A percentile compares a stretch with the other conserved stretches of the same genome.
phyloP scores from a whole-genome alignment of 1,284 basidiomycete genomes.

The Boletus sp. region DNA sequence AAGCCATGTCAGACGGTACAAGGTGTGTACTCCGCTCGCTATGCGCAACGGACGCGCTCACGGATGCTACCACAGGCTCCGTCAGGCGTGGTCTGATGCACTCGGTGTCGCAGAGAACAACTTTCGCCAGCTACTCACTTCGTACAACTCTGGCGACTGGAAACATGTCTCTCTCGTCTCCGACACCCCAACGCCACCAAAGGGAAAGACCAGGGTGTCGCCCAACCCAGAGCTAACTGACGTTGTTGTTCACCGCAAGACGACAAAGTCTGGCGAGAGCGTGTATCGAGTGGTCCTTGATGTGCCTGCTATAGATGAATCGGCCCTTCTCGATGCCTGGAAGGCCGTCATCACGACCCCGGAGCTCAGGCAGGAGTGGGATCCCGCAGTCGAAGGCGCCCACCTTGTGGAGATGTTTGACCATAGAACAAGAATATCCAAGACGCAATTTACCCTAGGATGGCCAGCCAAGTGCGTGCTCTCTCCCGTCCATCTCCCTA shows the following conservation, averaged over 20 bases:
- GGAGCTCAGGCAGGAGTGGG: constrained; percentile 87
- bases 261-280: constrained; percentile 62
- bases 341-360: constrained; percentile 80
- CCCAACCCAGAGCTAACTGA: constrained; percentile 57
- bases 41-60: neutral
- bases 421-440: constrained; percentile 77
- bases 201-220: constrained; percentile 55
- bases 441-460: constrained; percentile 88
- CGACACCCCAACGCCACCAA: constrained; percentile 45
- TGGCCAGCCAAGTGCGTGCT: constrained; percentile 90
- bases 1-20: constrained; percentile 33
- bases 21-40: constrained; percentile 18
- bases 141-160: constrained; percentile 63
- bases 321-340: constrained; percentile 73
- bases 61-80: constrained; percentile 44
- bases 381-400: constrained; percentile 85
- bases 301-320: constrained; percentile 60
- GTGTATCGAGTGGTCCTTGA: constrained; percentile 84
- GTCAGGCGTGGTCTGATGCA: constrained; percentile 70
- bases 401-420: constrained; percentile 85
- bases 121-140: constrained; percentile 66
- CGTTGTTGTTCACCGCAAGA: constrained; percentile 65
- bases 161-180: constrained; percentile 54
- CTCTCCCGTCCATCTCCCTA: constrained; percentile 3
- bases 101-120: constrained; percentile 65